phyloP scores from a whole-genome alignment of 257 asterid species.

The Solanum medicagineum region DNA sequence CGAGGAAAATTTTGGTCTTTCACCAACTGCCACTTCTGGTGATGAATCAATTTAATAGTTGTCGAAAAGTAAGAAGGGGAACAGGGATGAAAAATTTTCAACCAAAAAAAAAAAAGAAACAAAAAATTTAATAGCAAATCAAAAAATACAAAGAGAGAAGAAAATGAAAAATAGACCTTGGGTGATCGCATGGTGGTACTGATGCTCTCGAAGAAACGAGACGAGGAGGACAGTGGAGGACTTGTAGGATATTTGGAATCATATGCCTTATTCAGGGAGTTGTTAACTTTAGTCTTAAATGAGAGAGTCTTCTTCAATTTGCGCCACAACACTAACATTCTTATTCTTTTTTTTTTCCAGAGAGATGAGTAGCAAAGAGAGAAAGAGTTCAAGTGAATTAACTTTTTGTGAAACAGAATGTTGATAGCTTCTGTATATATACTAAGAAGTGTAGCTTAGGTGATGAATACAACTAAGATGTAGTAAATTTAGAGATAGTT shows the following conservation, averaged over 20 bases:
- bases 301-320: slow-evolving; percentile 8
- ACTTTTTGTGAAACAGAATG: too few relatives aligned
- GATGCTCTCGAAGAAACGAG: neutral
- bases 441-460: neutral
- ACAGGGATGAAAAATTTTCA: neutral
- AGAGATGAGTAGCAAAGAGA: neutral
- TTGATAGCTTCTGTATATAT: too few relatives aligned
- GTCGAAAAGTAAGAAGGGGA: neutral
- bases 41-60: neutral
- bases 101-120: neutral
- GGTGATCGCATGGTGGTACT: neutral
- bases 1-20: too few relatives aligned
- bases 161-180: neutral
- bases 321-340: slow-evolving; percentile 7
- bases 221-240: neutral
- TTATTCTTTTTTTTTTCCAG: neutral
- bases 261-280: neutral
- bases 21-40: neutral
- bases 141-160: neutral
- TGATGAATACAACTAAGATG: neutral
- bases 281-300: neutral
- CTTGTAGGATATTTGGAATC: neutral
- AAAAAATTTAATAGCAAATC: neutral
- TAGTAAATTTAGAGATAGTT: too few relatives aligned
- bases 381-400: neutral